A percentile compares a stretch with the other conserved stretches of the same genome.
Evolutionary conservation across 352 stramenopile species (phyloP).

Genomic region (Bremia lactucae): DNA sequence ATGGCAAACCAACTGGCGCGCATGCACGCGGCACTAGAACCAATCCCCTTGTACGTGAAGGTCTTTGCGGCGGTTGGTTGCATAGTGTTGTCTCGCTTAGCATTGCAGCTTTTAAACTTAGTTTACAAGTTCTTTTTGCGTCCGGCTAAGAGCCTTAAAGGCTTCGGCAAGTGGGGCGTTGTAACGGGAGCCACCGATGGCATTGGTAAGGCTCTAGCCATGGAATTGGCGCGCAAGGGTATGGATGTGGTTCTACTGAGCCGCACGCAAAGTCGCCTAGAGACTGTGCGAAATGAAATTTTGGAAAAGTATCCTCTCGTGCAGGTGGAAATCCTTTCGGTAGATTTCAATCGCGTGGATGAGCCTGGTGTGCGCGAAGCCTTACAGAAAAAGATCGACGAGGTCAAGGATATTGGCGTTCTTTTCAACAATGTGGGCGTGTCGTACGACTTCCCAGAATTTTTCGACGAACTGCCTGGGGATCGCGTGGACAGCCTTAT

Average conservation of each 20-base stretch:
- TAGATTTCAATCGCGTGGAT: conserved; percentile 92
- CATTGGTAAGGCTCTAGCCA: conserved; percentile 85
- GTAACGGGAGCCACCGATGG: conserved; percentile 95
- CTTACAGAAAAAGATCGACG: conserved; percentile 39
- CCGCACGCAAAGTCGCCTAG: conserved; percentile 92
- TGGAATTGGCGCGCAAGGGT: conserved; percentile 94
- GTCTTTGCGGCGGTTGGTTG: conserved; percentile 32
- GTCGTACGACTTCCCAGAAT: conserved; percentile 96
- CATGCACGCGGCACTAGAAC: conserved; percentile 21
- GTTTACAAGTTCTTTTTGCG: conserved; percentile 88
- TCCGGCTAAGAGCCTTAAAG: conserved; percentile 87
- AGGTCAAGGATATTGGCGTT: conserved; percentile 91
- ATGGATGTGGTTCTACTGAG: conserved; percentile 97
- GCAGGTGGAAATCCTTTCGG: conserved; percentile 79
- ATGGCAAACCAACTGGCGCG: conserved; percentile 18
- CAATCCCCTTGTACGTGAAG: conserved; percentile 32
- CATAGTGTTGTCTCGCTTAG: conserved; percentile 40
- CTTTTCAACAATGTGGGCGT: conserved; percentile 99
- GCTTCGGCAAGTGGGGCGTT: conserved; percentile 95
- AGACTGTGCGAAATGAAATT: conserved; percentile 91
- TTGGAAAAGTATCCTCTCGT: conserved; percentile 85
- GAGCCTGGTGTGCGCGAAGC: conserved; percentile 43
- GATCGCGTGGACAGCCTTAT: conserved; percentile 89
- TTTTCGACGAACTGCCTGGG: conserved; percentile 94
- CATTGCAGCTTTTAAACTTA: conserved; percentile 33